Evolutionary conservation across 1,284 basidiomycete genomes (phyloP).

Genomic region (Anthracocystis walkeri): DNA sequence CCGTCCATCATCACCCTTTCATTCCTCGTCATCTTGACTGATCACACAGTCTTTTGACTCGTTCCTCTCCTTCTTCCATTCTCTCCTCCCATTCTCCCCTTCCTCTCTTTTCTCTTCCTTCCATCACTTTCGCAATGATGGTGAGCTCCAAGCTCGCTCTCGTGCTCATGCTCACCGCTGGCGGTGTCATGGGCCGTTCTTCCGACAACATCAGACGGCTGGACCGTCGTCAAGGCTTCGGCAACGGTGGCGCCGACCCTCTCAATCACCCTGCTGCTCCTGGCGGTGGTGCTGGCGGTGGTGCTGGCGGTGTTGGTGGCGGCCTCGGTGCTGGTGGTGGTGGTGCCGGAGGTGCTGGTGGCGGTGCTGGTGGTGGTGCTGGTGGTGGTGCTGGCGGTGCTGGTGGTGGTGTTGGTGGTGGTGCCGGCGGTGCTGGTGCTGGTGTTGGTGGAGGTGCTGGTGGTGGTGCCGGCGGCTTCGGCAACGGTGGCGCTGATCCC

Average conservation of each 20-base stretch:
- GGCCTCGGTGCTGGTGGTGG: constrained; percentile 10
- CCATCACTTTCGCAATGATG: constrained; percentile 21
- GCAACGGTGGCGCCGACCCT: constrained; percentile 23
- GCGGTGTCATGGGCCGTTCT: constrained; percentile 34
- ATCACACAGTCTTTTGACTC: background rate
- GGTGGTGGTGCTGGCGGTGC: constrained; percentile 11
- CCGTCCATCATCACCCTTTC: background rate
- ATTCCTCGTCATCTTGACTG: background rate
- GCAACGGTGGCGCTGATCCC: background rate
- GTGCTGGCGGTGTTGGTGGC: too few relatives aligned
- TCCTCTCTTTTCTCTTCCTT: background rate
- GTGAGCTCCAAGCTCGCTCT: constrained; percentile 41
- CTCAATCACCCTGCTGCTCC: constrained; percentile 25
- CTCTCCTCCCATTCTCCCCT: too few relatives aligned
- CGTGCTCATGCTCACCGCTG: constrained; percentile 45
- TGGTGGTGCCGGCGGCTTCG: background rate
- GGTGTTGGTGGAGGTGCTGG: constrained; percentile 1
- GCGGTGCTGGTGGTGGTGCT: constrained; percentile 5
- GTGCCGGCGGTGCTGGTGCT: background rate
- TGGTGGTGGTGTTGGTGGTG: background rate
- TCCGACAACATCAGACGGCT: constrained; percentile 19
- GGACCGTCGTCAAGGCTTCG: constrained; percentile 29
- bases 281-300: background rate
- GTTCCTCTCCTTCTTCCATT: background rate
- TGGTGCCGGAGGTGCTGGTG: constrained; percentile 12